Conservation (phyloP, 495 filamentous ascomycete species). For the Letharia lupina region DNA sequence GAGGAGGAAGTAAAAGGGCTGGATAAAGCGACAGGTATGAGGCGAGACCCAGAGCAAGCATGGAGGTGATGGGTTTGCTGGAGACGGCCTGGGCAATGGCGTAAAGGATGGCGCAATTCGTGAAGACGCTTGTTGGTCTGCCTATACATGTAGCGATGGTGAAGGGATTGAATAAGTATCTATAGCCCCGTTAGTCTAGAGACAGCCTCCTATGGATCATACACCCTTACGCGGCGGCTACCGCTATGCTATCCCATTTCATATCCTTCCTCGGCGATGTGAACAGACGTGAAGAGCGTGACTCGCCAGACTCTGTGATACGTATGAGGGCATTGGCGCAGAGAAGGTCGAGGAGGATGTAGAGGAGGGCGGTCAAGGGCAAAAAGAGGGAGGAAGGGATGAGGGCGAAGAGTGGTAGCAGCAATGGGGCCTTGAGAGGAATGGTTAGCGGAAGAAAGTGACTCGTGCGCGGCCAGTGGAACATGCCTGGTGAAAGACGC, state of each 20-base stretch:
- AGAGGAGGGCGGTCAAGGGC: slow-evolving; percentile 71
- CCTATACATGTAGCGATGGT: slow-evolving; percentile 87
- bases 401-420: slow-evolving; percentile 83
- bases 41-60: slow-evolving; percentile 77
- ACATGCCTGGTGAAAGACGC: slow-evolving; percentile 83
- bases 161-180: slow-evolving; percentile 91
- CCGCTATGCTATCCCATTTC: slow-evolving; percentile 63
- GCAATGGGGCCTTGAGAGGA: slow-evolving; percentile 61
- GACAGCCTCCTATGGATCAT: background rate
- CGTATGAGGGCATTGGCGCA: slow-evolving; percentile 73
- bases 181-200: slow-evolving; percentile 30
- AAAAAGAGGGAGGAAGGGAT: slow-evolving; percentile 62
- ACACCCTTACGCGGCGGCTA: slow-evolving; percentile 65
- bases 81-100: slow-evolving; percentile 75
- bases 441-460: slow-evolving; percentile 2
- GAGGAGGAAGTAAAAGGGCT: slow-evolving; percentile 71
- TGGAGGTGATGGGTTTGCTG: slow-evolving; percentile 64
- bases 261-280: slow-evolving; percentile 69
- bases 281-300: slow-evolving; percentile 61
- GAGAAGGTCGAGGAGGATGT: slow-evolving; percentile 71
- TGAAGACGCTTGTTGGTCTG: slow-evolving; percentile 86
- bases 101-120: slow-evolving; percentile 76
- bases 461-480: background rate
- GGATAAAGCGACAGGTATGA: slow-evolving; percentile 91
- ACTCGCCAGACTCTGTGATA: slow-evolving; percentile 77